phyloP scores from a whole-genome alignment of 371 early-diverging fungal species.

The Batrachochytrium dendrobatidis region DNA sequence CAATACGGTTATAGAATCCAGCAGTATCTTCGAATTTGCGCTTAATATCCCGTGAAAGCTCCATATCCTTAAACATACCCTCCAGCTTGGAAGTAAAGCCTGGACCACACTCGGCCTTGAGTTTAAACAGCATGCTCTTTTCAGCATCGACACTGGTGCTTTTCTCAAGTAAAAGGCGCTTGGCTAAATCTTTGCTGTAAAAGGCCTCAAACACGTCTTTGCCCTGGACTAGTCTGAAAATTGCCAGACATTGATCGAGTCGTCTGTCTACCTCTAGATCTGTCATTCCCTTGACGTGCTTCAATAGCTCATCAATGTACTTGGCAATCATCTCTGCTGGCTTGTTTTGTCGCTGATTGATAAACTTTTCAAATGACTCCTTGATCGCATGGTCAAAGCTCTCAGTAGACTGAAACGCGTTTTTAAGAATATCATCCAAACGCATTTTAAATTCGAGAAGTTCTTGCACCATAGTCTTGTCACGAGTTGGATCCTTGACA shows the following conservation, averaged over 20 bases:
- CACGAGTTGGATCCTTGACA: conserved; percentile 46
- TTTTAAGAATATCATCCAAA: conserved; percentile 53
- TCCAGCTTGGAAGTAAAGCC: conserved; percentile 35
- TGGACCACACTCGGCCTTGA: conserved; percentile 52
- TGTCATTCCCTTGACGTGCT: conserved; percentile 38
- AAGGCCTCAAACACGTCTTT: conserved; percentile 95
- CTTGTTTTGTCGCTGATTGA: conserved; percentile 74
- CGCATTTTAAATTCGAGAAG: conserved; percentile 61
- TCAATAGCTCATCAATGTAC: conserved; percentile 57
- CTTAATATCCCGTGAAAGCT: conserved; percentile 28
- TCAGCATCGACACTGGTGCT: conserved; percentile 77
- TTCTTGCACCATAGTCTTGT: conserved; percentile 55
- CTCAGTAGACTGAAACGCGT: conserved; percentile 54
- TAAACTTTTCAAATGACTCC: conserved; percentile 79
- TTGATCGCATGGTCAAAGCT: conserved; percentile 60
- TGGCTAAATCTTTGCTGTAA: conserved; percentile 85
- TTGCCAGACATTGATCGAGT: conserved; percentile 61
- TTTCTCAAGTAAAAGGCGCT: conserved; percentile 70
- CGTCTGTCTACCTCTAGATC: conserved; percentile 59
- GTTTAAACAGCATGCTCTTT: conserved; percentile 68
- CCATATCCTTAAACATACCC: conserved; percentile 59
- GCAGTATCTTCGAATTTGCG: conserved; percentile 13
- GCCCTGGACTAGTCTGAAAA: conserved; percentile 83
- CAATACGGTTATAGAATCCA: too few relatives aligned
- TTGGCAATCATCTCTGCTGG: conserved; percentile 87